Percentiles rank a stretch among this genome's conserved stretches.
These are phyloP conservation scores for Trichophaea hybrida DNA, from an alignment of 2,329 filamentous ascomycete genomes.

Conservation along the genomic window DNA sequence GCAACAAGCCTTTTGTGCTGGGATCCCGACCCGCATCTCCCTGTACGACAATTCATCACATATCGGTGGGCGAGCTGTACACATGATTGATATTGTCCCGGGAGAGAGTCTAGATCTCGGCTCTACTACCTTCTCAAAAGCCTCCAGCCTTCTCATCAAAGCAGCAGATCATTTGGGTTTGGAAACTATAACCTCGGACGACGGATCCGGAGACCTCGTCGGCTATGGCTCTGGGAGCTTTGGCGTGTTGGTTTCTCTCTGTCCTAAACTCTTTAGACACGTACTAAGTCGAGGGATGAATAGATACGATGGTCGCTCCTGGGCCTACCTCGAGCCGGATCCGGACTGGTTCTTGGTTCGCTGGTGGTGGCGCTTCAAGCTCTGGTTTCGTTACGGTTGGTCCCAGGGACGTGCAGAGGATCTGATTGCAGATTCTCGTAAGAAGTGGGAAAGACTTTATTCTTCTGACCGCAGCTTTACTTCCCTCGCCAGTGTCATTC, in stretches of 20 bases:
- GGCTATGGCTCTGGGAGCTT: not conserved
- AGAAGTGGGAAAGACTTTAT: not conserved
- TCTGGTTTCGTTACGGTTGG: too few relatives aligned
- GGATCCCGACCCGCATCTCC: slow-evolving; percentile 58
- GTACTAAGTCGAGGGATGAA: not conserved
- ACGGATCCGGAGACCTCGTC: not conserved
- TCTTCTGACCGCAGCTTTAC: not conserved
- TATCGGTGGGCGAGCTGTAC: slow-evolving; percentile 75
- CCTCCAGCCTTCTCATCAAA: slow-evolving; percentile 41
- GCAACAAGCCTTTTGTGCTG: too few relatives aligned
- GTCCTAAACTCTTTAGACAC: not conserved
- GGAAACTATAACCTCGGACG: not conserved
- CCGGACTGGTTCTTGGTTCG: not conserved
- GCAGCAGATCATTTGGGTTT: slow-evolving; percentile 45
- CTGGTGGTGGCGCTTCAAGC: not conserved
- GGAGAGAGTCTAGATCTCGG: slow-evolving; percentile 63
- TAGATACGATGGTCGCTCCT: not conserved
- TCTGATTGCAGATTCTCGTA: too few relatives aligned
- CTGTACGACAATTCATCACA: slow-evolving; percentile 70
- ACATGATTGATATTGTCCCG: slow-evolving; percentile 56
- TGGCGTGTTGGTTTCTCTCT: slow-evolving; percentile 30
- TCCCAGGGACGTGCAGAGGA: too few relatives aligned
- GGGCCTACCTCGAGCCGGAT: not conserved
- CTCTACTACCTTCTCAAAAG: slow-evolving; percentile 62
- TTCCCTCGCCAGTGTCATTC: not conserved